Base-by-base conservation (phyloP, 345 rosid genomes). In the Melastoma malabathricum region DNA sequence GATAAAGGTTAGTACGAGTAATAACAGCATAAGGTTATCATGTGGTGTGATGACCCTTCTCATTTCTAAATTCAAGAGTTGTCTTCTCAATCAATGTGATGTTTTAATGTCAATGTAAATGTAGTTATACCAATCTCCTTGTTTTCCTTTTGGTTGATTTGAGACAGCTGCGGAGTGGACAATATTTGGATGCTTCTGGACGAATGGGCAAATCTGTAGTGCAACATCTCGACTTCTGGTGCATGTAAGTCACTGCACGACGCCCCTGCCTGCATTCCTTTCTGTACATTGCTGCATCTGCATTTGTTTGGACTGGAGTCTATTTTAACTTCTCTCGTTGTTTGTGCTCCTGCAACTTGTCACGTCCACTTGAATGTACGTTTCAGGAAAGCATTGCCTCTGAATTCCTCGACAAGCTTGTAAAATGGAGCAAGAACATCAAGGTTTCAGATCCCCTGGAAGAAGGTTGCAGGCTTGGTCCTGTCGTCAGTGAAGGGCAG, bases 201-300 rank as follows among this genome's bases (percentile, higher is more conserved):
- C 93, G 51, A 88, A 83, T 75, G 97, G 98, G 52, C 95, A 92
- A 77, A 92, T 92, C 54, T 88, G 98, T 61, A 84, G 97, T 70
- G 97, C 98, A 60, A 92, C 98, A 71, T 92, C 98, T 44, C 86
- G 98, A 41, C 86, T 92, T 51, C 67, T 88, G 38, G 82, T 92
- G 56, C 98, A 81, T 72, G 97, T 83, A 70, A 76, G 98, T 61
- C 38, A 15, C 56, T n/a, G n/a, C 9, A n/a, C 6, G 53, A 2
- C 15, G 2, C 18, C 15, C 41, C 48, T 18, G 31, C 6, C 31
- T 27, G 31, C 31, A 27, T 27, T 27, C 38, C 1, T 29, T 29
- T 10, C 38, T 5, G 38, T 5, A 5, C 38, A 29, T 29, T 29
- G 38, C 38, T 29, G 38, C 38, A 29, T 6, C 9, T 29, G 38